Percentiles rank a stretch among this genome's conserved stretches.
These are phyloP conservation scores for Macadamia tetraphylla DNA, from an alignment of 164 flowering plant species.

Conservation along the genomic window DNA sequence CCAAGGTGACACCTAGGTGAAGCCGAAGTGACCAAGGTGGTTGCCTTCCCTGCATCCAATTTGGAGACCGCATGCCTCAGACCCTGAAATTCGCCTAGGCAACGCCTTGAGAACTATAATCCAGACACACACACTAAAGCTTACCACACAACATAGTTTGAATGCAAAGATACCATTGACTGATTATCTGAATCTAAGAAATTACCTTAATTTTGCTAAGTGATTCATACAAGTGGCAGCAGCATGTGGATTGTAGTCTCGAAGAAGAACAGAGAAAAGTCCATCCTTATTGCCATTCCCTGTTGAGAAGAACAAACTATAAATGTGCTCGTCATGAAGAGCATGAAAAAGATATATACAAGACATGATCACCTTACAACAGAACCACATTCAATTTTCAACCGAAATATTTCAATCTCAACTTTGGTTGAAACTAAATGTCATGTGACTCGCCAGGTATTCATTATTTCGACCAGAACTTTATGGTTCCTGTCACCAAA, in stretches of 20 bases:
- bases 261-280: constrained; percentile 79
- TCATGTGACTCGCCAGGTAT: too few species aligned
- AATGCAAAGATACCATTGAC: not conserved
- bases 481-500: too few species aligned
- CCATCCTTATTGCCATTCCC: constrained; percentile 98
- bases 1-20: too few species aligned
- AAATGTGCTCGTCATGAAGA: not conserved
- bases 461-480: too few species aligned
- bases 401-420: too few species aligned
- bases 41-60: too few species aligned
- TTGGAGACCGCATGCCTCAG: too few species aligned
- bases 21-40: too few species aligned
- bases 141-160: not conserved
- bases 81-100: too few species aligned
- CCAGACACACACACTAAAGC: not conserved
- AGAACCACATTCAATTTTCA: too few species aligned
- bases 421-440: too few species aligned
- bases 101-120: too few species aligned
- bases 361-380: not conserved
- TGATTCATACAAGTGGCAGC: constrained; percentile 97
- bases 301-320: constrained; percentile 7
- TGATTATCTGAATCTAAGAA: not conserved
- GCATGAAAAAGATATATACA: not conserved
- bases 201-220: constrained; percentile 87
- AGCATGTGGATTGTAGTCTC: constrained; percentile 86